Conservation (phyloP, 345 rosid species). For the Eucalyptus paniculata region DNA sequence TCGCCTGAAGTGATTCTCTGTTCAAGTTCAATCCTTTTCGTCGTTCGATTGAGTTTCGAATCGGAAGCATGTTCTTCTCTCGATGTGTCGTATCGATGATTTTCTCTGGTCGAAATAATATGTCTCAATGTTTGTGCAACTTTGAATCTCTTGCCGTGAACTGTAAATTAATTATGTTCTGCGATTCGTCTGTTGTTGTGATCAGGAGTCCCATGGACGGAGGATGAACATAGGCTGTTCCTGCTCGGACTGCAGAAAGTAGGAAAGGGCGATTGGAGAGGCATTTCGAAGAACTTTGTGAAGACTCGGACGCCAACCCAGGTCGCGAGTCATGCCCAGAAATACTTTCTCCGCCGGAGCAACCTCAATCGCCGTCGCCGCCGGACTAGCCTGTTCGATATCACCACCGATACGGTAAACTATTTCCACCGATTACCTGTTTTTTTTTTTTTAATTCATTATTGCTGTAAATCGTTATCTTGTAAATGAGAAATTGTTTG, state of each 20-base stretch:
- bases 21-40: not conserved
- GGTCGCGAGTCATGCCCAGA: constrained; percentile 96
- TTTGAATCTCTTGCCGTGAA: not conserved
- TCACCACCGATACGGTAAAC: constrained; percentile 69
- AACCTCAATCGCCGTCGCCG: constrained; percentile 70
- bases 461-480: not conserved
- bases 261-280: constrained; percentile 93
- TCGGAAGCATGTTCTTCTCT: not conserved
- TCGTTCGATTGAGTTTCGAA: not conserved
- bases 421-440: not conserved
- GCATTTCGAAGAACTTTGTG: constrained; percentile 74
- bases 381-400: constrained; percentile 77
- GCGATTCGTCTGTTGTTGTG: not conserved
- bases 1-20: not conserved
- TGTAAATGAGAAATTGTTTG: not conserved
- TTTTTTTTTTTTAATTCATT: not conserved
- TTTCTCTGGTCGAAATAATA: not conserved
- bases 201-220: constrained; percentile 87
- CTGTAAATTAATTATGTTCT: not conserved
- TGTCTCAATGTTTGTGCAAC: not conserved
- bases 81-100: not conserved
- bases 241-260: constrained; percentile 67
- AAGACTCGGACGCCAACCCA: constrained; percentile 76
- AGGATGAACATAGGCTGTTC: constrained; percentile 81
- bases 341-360: constrained; percentile 62